Conservation (phyloP, 2,329 filamentous ascomycete species). For the Neurospora crassa region DNA sequence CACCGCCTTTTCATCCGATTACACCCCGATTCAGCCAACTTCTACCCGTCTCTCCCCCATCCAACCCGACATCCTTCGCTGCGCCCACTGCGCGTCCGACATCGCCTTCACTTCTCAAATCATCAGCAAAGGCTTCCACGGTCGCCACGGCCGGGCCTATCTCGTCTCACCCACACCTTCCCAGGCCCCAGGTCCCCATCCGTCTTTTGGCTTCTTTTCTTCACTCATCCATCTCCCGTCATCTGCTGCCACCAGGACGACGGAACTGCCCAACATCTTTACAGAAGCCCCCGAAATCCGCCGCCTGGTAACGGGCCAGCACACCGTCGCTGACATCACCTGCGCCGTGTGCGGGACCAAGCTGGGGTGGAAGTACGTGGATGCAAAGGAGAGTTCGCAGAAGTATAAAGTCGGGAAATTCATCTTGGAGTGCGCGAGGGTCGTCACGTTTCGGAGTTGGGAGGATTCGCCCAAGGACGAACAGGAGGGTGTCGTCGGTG, state of each 20-base stretch:
- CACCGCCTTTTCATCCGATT: slow-evolving; percentile 4
- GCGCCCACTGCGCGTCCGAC: slow-evolving; percentile 48
- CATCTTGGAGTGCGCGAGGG: slow-evolving; percentile 53
- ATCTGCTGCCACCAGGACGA: slow-evolving; percentile 13
- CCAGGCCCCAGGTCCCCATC: slow-evolving; percentile 3
- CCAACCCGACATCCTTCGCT: slow-evolving; percentile 48
- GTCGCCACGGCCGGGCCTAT: slow-evolving; percentile 54
- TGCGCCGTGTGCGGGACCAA: slow-evolving; percentile 46
- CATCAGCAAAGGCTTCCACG: slow-evolving; percentile 56
- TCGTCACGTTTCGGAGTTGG: slow-evolving; percentile 44
- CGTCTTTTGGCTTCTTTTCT: not conserved
- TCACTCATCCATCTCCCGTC: slow-evolving; percentile 9
- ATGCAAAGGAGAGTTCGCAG: slow-evolving; percentile 48
- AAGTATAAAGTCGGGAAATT: slow-evolving; percentile 62
- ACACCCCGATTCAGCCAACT: not conserved
- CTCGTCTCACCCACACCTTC: slow-evolving; percentile 32
- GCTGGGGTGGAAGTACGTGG: slow-evolving; percentile 60
- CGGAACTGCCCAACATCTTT: slow-evolving; percentile 42
- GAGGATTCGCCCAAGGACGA: slow-evolving; percentile 28
- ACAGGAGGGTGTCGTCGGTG: slow-evolving; percentile 7
- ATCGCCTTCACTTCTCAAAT: slow-evolving; percentile 53
- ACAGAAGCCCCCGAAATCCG: slow-evolving; percentile 45
- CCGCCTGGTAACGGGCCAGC: slow-evolving; percentile 51
- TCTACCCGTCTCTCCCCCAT: slow-evolving; percentile 28
- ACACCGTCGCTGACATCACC: slow-evolving; percentile 54